Base-by-base conservation (phyloP, 805 yeast genomes). In the Teunomyces stri region DNA sequence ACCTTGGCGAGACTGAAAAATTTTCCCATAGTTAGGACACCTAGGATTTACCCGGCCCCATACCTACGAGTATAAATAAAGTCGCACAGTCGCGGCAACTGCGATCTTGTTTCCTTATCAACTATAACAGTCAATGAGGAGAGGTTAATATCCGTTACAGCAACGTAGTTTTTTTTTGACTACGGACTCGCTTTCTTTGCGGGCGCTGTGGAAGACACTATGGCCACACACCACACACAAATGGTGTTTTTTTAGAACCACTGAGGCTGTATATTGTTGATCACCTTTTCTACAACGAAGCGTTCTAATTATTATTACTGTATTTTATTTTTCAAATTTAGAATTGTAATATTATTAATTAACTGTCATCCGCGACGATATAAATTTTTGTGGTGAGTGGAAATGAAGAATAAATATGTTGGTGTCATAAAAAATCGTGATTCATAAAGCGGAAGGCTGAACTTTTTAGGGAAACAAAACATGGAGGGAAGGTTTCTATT, bases 111-210 rank as follows among this genome's bases (percentile, higher is more conserved):
- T 11, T 69, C 74, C 50, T 59, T 57, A 75, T 74, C 82, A 78
- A 76, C 82, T 78, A 77, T 74, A 67, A 73, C 81, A 77, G 81
- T 74, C 81, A 68, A 74, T 75, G 81, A 78, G 64, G 81, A 75
- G 56, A 66, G 76, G 68, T 70, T 67, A 59, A 59, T 66, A 62
- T 64, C 77, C 72, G 69, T 64, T 66, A 56, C 66, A 68, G 72
- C 60, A 52, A 57, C 40, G 49, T n/a, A 13, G 22, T 12, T 15
- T 22, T 31, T 12, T 15, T 22, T 31, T 18, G 20, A 28, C 34
- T 47, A 41, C 53, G 48, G 49, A 55, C 51, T 33, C 57, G 52
- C 20, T 18, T 50, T 42, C 59, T 27, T 49, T 43, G 59, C 64
- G 80, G 78, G 77, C 79, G 73, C 70, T 75, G 81, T 66, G 79